phyloP scores from a whole-genome alignment of 306 rosid genomes.

The Trifolium subterraneum region DNA sequence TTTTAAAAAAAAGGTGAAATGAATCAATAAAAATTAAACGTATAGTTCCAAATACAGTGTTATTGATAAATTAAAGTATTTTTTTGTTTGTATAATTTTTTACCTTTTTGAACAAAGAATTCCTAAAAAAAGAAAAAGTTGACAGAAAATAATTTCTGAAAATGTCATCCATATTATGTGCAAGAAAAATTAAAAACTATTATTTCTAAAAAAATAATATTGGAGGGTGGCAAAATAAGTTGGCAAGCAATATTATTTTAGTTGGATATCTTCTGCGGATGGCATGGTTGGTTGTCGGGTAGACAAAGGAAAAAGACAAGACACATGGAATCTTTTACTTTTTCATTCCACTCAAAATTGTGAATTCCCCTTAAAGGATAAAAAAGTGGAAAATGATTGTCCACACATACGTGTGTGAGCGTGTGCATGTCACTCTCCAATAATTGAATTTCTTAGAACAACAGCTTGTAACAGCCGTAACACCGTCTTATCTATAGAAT shows the following conservation, averaged over 20 bases:
- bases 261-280: constrained; percentile 47
- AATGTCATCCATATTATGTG: constrained; percentile 31
- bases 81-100: background rate
- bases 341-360: constrained; percentile 45
- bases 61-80: too few relatives aligned
- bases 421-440: constrained; percentile 13
- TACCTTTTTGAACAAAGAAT: background rate
- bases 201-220: background rate
- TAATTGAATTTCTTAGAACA: background rate
- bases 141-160: too few relatives aligned
- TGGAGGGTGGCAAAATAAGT: background rate
- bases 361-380: constrained; percentile 4
- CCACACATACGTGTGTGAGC: background rate
- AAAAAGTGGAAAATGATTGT: background rate
- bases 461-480: too few relatives aligned
- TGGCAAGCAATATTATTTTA: constrained; percentile 16
- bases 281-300: constrained; percentile 75
- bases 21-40: too few relatives aligned
- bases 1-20: too few relatives aligned
- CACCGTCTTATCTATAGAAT: too few relatives aligned
- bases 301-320: constrained; percentile 66
- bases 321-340: constrained; percentile 70
- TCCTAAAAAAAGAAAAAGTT: too few relatives aligned
- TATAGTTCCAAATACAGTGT: too few relatives aligned
- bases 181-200: background rate